phyloP scores from a whole-genome alignment of 106 monocot genomes.

The Gastrodia elata region DNA sequence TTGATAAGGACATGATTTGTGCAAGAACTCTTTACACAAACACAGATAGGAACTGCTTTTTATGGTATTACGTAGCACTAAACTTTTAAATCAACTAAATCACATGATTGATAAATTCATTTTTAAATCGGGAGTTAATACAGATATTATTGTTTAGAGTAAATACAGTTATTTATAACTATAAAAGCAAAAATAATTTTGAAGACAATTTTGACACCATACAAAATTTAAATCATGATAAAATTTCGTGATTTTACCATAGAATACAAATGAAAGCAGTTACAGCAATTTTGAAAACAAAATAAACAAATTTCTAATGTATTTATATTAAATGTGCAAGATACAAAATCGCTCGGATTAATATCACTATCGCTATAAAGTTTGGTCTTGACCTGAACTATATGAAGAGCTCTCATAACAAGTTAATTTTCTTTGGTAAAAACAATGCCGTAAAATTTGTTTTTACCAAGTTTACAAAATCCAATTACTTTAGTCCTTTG shows the following conservation, averaged over 20 bases:
- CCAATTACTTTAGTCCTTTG: not conserved
- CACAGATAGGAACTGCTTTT: not conserved
- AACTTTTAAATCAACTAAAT: no score
- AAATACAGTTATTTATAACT: no score
- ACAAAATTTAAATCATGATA: not conserved
- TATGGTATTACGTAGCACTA: no score
- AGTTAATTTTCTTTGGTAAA: not conserved
- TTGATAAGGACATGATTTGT: not conserved
- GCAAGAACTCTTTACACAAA: not conserved
- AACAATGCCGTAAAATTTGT: not conserved
- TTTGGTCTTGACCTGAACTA: no score
- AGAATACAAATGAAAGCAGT: not conserved
- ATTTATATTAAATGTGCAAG: not conserved
- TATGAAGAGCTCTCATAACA: not conserved
- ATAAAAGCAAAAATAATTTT: not conserved
- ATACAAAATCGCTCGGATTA: not conserved
- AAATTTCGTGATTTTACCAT: not conserved
- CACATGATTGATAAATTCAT: no score
- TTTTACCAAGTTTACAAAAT: not conserved
- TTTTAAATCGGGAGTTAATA: no score
- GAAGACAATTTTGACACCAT: not conserved
- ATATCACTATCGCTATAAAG: not conserved
- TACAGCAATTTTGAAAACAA: not conserved
- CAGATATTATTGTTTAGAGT: no score
- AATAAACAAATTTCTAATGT: not conserved